These are phyloP conservation scores for Hymenoscyphus fraxineus DNA, from an alignment of 2,329 filamentous ascomycete genomes.

Conservation along the genomic window DNA sequence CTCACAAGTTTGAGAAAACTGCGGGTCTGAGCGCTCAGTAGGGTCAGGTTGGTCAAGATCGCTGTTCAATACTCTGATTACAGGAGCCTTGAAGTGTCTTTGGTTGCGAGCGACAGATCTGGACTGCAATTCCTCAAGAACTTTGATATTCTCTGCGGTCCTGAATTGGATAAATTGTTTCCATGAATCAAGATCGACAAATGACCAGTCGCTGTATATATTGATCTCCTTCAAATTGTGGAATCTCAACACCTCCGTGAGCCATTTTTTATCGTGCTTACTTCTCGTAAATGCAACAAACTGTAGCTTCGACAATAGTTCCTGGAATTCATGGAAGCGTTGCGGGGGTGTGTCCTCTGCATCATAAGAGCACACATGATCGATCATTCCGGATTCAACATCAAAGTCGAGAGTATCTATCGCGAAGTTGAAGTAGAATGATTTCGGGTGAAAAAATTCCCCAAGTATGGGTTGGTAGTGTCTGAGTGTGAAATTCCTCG, in stretches of 20 bases:
- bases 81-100: not conserved
- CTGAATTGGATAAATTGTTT: not conserved
- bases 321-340: not conserved
- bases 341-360: no score
- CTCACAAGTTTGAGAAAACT: not conserved
- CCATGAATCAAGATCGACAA: not conserved
- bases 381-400: not conserved
- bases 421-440: not conserved
- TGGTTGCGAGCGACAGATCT: not conserved
- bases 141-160: not conserved
- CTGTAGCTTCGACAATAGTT: not conserved
- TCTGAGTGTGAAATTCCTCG: not conserved
- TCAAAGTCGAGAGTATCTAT: not conserved
- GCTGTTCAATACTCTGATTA: not conserved
- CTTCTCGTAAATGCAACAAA: not conserved
- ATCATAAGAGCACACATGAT: not conserved
- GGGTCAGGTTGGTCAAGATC: not conserved
- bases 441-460: not conserved
- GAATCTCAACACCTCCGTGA: not conserved
- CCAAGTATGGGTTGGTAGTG: not conserved
- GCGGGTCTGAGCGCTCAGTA: not conserved
- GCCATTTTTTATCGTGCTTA: no score
- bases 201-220: not conserved
- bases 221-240: not conserved
- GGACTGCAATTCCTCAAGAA: not conserved